phyloP scores from a whole-genome alignment of 495 filamentous ascomycete genomes.

The Pseudevernia furfuracea region DNA sequence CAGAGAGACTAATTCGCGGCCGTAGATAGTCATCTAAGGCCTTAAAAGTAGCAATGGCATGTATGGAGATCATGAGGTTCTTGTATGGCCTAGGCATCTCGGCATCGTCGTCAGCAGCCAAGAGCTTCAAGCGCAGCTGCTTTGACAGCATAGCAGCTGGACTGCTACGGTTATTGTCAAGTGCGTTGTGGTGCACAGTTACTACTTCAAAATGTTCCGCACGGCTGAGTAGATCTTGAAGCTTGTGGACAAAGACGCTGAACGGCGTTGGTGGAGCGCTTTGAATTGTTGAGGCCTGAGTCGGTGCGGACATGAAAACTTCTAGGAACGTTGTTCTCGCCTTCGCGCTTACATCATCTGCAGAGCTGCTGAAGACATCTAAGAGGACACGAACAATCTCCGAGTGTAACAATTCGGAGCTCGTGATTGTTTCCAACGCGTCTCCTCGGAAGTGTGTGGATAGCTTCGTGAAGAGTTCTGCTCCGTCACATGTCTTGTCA shows the following conservation, averaged over 20 bases:
- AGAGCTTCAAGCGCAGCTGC: conserved; percentile 81
- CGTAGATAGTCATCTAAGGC: conserved; percentile 93
- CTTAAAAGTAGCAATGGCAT: conserved; percentile 97
- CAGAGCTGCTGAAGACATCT: conserved; percentile 64
- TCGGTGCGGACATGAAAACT: conserved; percentile 81
- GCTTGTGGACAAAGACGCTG: conserved; percentile 83
- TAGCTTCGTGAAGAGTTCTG: conserved; percentile 63
- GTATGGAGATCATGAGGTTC: conserved; percentile 96
- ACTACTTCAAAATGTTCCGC: conserved; percentile 97
- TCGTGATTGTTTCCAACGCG: conserved; percentile 88
- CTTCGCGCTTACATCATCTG: conserved; percentile 35
- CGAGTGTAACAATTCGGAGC: conserved; percentile 85
- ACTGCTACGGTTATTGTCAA: conserved; percentile 86
- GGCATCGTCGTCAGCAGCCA: conserved; percentile 74
- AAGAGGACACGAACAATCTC: conserved; percentile 78
- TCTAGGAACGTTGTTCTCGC: conserved; percentile 81
- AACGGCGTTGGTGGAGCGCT: conserved; percentile 71
- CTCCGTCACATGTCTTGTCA: conserved; percentile 46
- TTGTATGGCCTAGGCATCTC: conserved; percentile 78
- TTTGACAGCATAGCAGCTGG: conserved; percentile 94
- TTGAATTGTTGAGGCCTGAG: conserved; percentile 49
- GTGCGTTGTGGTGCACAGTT: conserved; percentile 87
- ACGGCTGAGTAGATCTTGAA: conserved; percentile 90
- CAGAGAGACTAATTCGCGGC: conserved; percentile 76
- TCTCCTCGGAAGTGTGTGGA: conserved; percentile 86